phyloP scores from a whole-genome alignment of 331 rosid species.

The Quercus phellos region DNA sequence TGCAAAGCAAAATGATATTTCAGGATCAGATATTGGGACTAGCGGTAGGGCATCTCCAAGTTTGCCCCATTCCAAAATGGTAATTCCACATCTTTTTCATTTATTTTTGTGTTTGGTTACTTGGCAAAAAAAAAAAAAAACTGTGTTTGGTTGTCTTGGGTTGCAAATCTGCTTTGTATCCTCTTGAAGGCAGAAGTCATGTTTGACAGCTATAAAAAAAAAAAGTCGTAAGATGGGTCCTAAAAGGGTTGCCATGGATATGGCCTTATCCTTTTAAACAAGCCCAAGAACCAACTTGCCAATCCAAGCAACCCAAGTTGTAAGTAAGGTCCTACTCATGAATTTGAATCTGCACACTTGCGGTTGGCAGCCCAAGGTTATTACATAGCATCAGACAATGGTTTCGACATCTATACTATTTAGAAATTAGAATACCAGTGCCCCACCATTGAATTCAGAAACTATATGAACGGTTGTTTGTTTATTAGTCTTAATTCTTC shows the following conservation, averaged over 20 bases:
- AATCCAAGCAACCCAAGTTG: no score
- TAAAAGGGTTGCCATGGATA: no score
- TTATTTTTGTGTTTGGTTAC: slow-evolving; percentile 1
- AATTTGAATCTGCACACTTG: no score
- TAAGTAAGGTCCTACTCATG: no score
- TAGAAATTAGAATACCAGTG: background rate
- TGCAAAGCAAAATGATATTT: slow-evolving; percentile 65
- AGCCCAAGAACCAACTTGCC: no score
- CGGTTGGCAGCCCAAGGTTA: no score
- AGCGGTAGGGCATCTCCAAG: slow-evolving; percentile 38
- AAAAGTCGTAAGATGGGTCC: no score
- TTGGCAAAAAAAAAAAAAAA: no score
- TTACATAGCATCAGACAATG: no score
- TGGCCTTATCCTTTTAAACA: no score
- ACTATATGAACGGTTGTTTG: background rate
- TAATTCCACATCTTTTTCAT: slow-evolving; percentile 19
- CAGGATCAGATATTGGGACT: slow-evolving; percentile 36
- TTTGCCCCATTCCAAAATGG: slow-evolving; percentile 39
- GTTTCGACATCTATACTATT: background rate
- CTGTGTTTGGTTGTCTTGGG: background rate
- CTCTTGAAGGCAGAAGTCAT: background rate
- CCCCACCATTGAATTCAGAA: background rate
- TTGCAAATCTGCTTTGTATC: background rate
- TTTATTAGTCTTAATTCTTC: background rate
- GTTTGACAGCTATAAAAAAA: background rate